Evolutionary conservation across 2,329 filamentous ascomycete species (phyloP), one percentile per base, ranked within the genome.

Genomic region (Botrytis fragariae): DNA sequence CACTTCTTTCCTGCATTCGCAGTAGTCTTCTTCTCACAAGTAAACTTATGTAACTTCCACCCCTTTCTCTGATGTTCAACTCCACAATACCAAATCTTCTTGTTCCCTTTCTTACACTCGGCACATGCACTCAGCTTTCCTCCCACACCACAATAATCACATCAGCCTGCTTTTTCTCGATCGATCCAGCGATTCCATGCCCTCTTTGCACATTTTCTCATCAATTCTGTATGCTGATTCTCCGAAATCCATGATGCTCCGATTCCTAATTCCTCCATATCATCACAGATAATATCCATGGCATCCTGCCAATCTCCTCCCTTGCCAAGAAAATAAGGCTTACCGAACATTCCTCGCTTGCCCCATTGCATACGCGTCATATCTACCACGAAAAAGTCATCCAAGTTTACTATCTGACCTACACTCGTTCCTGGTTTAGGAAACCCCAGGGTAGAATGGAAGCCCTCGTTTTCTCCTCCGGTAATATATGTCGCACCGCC

Each of bases 291-390:
- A 25, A 18, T 59, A 16, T n/a, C 10, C 70, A 73, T 74, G 12
- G 10, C 12, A 18, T 44, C 20, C 22, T n/a, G 6, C 25, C 44
- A 71, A 4, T 48, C 64, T 5, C 39, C 51, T 12, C 57, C 20
- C 22, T 29, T 35, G 10, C 65, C 48, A 1, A 70, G 51, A 35
- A 37, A 74, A 29, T 74, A 74, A 2, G 29, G 29, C 35, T 73
- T 67, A 5, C 54, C 62, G 54, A 51, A 48, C 4, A n/a, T 37
- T 35, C 61, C 71, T 18, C n/a, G 32, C 32, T 71, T 68, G 5
- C 54, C 71, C 8, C 57, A 74, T 37, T 74, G 73, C 54, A 69
- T 61, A 5, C 67, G 48, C 25, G 48, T n/a, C 25, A n/a, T 54
- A n/a, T 54, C 48, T n/a, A 54, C 25, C 10, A 54, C 48, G 48